Evolutionary conservation across 2,329 filamentous ascomycete genomes (phyloP), one percentile per base, ranked within the genome.

Genomic region (Myriangium duriaei): DNA sequence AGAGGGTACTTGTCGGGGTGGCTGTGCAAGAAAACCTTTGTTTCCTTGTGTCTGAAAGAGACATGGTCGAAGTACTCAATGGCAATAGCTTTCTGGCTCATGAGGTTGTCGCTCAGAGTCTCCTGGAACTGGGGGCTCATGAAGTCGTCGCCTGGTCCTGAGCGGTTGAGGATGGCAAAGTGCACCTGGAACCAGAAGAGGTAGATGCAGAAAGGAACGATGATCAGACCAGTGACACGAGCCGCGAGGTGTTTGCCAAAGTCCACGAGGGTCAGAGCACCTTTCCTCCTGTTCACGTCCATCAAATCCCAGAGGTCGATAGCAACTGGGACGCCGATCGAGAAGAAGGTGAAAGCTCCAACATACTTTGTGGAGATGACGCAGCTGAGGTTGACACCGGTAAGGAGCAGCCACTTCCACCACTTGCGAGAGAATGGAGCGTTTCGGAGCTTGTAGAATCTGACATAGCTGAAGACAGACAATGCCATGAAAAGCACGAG

Each of bases 171-270:
- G 51, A 98, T 84, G 31, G 84, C 72, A 60, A 98, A 98, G 65
- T 98, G 91, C 18, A 98, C 87, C 70, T 98, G 91, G 78, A 98
- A 98, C 91, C 91, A 98, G 71, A 98, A 96, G 32, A 98, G 74
- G 62, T 98, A 98, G 63, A 98, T 92, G 54, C 96, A 69, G 69
- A 98, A 95, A 11, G 91, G 91, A 49, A 96, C 74, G 48, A 94
- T 58, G 50, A 96, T 84, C 40, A 98, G 69, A 11, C 82, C 87
- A 46, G 92, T 67, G n/a, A 79, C 74, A 37, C 91, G 82, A 45
- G 91, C 91, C 28, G 67, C 73, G 57, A 98, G 92, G 63, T 98
- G 91, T 65, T 92, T 88, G 47, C 70, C 74, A 57, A 95, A 96
- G 30, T 82, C 71, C 34, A 74, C 67, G 49, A 98, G 69, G 50